Evolutionary conservation across 768 basidiomycete species (phyloP).

Genomic region (Cystobasidium tubakii): DNA sequence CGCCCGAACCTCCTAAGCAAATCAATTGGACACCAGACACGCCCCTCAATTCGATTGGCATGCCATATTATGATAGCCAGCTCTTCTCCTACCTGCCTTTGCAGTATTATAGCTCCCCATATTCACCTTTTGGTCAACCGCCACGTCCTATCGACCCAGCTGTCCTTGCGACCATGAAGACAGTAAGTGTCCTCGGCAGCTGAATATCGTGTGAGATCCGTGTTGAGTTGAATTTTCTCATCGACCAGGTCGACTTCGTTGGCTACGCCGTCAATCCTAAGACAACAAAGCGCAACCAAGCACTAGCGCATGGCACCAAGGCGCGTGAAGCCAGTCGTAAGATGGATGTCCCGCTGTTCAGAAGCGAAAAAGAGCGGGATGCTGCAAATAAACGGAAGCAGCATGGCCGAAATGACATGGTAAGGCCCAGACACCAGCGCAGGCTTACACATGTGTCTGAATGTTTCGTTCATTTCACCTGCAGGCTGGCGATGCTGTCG

Average conservation of each 20-base stretch:
- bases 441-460: background rate
- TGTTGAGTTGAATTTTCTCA: too few relatives aligned
- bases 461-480: background rate
- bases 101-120: conserved; percentile 49
- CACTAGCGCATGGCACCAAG: conserved; percentile 55
- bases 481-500: background rate
- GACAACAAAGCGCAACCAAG: conserved; percentile 74
- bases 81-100: conserved; percentile 62
- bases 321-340: conserved; percentile 54
- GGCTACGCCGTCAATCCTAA: conserved; percentile 83
- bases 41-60: conserved; percentile 82
- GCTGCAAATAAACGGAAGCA: conserved; percentile 47
- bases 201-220: too few relatives aligned
- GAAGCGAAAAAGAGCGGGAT: conserved; percentile 66
- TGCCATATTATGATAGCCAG: conserved; percentile 70
- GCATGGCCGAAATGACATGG: background rate
- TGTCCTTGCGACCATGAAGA: conserved; percentile 70
- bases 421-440: background rate
- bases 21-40: conserved; percentile 78
- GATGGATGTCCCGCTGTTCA: conserved; percentile 57
- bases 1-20: conserved; percentile 61
- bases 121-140: conserved; percentile 58
- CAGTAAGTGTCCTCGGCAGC: conserved; percentile 45
- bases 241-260: conserved; percentile 64
- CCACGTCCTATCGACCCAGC: conserved; percentile 72